phyloP scores from a whole-genome alignment of 2,329 filamentous ascomycete species.

The Thermothelomyces thermophilus region DNA sequence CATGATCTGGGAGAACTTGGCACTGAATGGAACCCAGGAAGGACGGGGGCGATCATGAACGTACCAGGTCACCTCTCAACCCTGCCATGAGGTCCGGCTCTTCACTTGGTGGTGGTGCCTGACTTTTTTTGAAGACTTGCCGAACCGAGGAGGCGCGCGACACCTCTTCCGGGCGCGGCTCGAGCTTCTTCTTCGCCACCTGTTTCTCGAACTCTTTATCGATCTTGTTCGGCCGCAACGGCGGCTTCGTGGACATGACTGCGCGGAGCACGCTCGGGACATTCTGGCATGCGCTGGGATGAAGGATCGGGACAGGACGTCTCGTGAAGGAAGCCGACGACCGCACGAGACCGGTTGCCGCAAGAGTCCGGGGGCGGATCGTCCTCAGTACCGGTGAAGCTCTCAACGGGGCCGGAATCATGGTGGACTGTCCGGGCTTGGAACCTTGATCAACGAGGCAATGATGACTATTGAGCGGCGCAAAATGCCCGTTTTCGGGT shows the following conservation, averaged over 20 bases:
- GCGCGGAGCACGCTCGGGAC: constrained; percentile 3
- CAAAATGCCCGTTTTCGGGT: too few species aligned
- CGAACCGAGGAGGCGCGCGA: constrained; percentile 51
- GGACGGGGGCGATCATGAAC: constrained; percentile 28
- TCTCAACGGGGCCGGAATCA: constrained; percentile 19
- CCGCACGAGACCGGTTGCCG: neutral
- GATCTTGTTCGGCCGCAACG: constrained; percentile 34
- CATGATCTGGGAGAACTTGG: neutral
- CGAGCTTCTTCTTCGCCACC: constrained; percentile 48
- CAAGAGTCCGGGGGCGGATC: constrained; percentile 1
- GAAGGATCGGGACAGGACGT: neutral
- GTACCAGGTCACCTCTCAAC: constrained; percentile 50
- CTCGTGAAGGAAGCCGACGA: neutral
- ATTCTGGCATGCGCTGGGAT: neutral
- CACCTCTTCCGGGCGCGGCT: constrained; percentile 54
- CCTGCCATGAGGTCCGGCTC: constrained; percentile 29
- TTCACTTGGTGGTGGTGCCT: constrained; percentile 14
- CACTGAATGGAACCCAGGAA: too few species aligned
- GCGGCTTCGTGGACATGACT: constrained; percentile 23
- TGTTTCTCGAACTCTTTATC: constrained; percentile 52
- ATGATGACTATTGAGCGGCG: too few species aligned
- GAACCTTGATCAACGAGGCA: neutral
- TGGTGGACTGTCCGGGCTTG: neutral
- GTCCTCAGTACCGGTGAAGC: constrained; percentile 17
- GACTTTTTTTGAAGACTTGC: constrained; percentile 39